Conservation (phyloP, 352 stramenopile genomes). For the Globisporangium acanthophoron region DNA sequence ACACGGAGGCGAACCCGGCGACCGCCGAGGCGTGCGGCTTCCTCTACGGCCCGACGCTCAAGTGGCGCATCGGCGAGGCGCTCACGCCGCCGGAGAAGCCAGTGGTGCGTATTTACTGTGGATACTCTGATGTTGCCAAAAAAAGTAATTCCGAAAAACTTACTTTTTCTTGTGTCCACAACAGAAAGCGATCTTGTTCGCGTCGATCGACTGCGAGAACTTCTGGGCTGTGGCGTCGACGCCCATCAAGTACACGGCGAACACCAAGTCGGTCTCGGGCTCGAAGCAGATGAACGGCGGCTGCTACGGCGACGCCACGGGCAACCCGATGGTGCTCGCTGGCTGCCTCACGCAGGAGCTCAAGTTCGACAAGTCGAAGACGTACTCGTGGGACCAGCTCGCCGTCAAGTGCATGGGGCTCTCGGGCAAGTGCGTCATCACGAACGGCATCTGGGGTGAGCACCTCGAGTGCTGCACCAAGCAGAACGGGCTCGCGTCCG, state of each 20-base stretch:
- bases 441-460: constrained; percentile 80
- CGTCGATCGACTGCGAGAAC: constrained; percentile 78
- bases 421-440: constrained; percentile 74
- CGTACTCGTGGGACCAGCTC: constrained; percentile 80
- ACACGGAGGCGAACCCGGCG: constrained; percentile 47
- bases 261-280: constrained; percentile 64
- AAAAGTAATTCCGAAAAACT: no score
- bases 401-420: constrained; percentile 76
- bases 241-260: constrained; percentile 65
- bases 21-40: constrained; percentile 74
- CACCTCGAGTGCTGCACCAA: constrained; percentile 80
- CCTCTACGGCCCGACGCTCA: constrained; percentile 75
- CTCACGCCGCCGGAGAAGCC: constrained; percentile 37
- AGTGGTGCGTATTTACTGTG: constrained; percentile 15
- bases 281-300: constrained; percentile 82
- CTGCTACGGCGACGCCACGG: constrained; percentile 65
- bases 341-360: constrained; percentile 75
- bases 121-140: not conserved
- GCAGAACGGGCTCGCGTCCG: constrained; percentile 35
- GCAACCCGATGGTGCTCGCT: constrained; percentile 65
- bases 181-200: constrained; percentile 67
- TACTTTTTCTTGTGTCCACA: not conserved
- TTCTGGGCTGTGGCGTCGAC: constrained; percentile 83
- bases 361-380: constrained; percentile 72
- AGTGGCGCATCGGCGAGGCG: constrained; percentile 72